phyloP scores from a whole-genome alignment of 441 rosid species.

The Capsella rubella region DNA sequence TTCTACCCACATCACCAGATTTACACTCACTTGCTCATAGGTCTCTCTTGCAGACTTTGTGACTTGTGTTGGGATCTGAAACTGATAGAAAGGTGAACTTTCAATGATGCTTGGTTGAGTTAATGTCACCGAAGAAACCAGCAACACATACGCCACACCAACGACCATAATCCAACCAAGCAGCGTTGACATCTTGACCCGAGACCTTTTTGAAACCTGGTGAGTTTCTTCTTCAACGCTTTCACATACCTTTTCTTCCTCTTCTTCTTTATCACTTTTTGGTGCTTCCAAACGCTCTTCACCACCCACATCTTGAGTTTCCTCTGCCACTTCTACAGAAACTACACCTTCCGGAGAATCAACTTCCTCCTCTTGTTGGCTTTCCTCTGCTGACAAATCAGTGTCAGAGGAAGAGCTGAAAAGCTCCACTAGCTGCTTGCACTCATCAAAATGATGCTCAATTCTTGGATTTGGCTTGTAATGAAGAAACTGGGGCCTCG shows the following conservation, averaged over 20 bases:
- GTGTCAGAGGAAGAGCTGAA: constrained; percentile 62
- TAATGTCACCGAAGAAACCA: constrained; percentile 45
- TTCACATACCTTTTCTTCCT: constrained; percentile 40
- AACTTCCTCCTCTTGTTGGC: constrained; percentile 41
- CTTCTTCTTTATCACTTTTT: constrained; percentile 29
- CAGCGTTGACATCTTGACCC: constrained; percentile 54
- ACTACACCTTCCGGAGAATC: constrained; percentile 17
- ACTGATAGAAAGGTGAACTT: constrained; percentile 46
- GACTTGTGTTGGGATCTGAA: constrained; percentile 53
- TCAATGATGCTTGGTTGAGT: constrained; percentile 45
- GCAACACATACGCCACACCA: constrained; percentile 49
- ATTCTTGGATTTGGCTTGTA: constrained; percentile 78
- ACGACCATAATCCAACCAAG: constrained; percentile 52
- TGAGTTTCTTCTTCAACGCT: constrained; percentile 46
- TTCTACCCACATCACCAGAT: constrained; percentile 52
- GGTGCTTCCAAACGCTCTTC: constrained; percentile 43
- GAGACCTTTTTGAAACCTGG: constrained; percentile 44
- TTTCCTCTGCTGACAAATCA: constrained; percentile 62
- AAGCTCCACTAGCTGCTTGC: constrained; percentile 60
- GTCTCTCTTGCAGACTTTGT: constrained; percentile 46
- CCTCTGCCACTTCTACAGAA: constrained; percentile 22
- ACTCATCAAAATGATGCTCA: constrained; percentile 46
- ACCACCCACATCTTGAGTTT: constrained; percentile 43
- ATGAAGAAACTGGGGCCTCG: constrained; percentile 84
- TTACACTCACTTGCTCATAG: constrained; percentile 50